Conservation (phyloP, 768 basidiomycete genomes). For the Postia placenta region DNA sequence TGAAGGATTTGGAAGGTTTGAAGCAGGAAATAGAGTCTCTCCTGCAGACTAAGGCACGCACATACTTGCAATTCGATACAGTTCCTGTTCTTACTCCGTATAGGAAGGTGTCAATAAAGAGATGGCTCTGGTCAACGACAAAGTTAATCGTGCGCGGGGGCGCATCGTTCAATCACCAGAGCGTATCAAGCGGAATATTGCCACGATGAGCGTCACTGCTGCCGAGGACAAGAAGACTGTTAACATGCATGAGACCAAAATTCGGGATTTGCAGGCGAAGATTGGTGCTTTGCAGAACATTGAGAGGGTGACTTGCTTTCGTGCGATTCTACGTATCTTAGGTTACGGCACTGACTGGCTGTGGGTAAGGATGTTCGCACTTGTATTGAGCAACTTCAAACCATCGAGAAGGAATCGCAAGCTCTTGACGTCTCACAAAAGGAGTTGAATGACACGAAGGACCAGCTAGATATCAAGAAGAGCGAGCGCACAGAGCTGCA, state of each 20-base stretch:
- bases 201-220: conserved; percentile 62
- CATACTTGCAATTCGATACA: neutral
- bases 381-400: conserved; percentile 71
- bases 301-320: conserved; percentile 51
- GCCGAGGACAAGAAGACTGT: conserved; percentile 67
- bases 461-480: conserved; percentile 63
- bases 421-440: conserved; percentile 62
- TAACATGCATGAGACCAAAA: conserved; percentile 62
- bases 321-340: neutral
- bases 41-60: conserved; percentile 54
- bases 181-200: conserved; percentile 77
- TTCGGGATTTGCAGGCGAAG: conserved; percentile 71
- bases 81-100: neutral
- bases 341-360: neutral
- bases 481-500: conserved; percentile 69
- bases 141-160: conserved; percentile 55
- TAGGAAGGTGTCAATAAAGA: conserved; percentile 62
- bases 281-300: conserved; percentile 63
- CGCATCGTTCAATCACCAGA: conserved; percentile 92
- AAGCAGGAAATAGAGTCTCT: conserved; percentile 66
- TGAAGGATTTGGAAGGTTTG: conserved; percentile 62
- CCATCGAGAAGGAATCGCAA: conserved; percentile 60
- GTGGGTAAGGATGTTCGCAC: conserved; percentile 71
- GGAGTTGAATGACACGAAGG: conserved; percentile 60
- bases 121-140: conserved; percentile 50